phyloP scores from a whole-genome alignment of 2,329 filamentous ascomycete genomes.

The Shiraia bambusicola region DNA sequence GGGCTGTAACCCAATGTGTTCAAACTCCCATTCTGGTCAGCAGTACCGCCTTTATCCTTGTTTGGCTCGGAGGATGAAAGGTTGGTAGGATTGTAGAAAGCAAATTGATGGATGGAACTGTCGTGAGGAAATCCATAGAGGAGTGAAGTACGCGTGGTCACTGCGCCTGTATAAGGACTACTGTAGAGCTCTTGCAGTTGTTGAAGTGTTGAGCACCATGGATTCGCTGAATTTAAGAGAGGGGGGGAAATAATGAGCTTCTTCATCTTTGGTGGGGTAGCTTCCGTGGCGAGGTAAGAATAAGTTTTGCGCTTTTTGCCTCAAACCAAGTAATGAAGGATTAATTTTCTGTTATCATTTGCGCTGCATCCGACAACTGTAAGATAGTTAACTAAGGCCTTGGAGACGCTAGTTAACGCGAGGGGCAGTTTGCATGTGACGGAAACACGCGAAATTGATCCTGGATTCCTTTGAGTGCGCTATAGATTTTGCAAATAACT shows the following conservation, averaged over 20 bases:
- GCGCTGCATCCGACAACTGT: too few relatives aligned
- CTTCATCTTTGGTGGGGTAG: conserved; percentile 20
- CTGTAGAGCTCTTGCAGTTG: conserved; percentile 64
- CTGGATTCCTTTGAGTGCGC: not conserved
- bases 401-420: not conserved
- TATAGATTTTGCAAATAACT: not conserved
- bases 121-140: conserved; percentile 66
- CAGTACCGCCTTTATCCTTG: conserved; percentile 15
- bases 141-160: conserved; percentile 72
- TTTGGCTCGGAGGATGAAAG: conserved; percentile 29
- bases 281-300: not conserved
- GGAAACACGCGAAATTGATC: not conserved
- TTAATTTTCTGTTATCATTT: too few relatives aligned
- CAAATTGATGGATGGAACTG: conserved; percentile 61
- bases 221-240: conserved; percentile 72
- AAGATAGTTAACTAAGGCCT: too few relatives aligned
- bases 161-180: conserved; percentile 66
- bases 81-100: conserved; percentile 60
- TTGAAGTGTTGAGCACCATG: conserved; percentile 69
- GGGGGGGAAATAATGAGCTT: conserved; percentile 61
- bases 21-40: conserved; percentile 45
- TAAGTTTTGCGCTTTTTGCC: not conserved
- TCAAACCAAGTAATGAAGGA: too few relatives aligned
- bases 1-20: conserved; percentile 79
- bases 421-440: not conserved